Base-by-base conservation (phyloP, 2,329 filamentous ascomycete species). In the Periglandula ipomoeae region DNA sequence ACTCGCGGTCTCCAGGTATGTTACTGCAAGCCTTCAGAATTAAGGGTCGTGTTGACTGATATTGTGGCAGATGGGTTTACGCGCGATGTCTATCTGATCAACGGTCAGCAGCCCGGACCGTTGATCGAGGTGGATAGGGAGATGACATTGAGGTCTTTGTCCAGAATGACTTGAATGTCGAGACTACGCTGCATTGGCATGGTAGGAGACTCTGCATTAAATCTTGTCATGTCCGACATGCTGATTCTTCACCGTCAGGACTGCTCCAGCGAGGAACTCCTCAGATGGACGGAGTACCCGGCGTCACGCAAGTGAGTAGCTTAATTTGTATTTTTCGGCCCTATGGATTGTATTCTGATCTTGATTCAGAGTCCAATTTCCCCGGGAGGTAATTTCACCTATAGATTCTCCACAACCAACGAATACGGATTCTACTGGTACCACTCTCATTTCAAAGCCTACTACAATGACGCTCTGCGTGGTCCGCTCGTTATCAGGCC, bases 31-130 rank as follows among this genome's bases (percentile, higher is more conserved):
- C n/a, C n/a, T n/a, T n/a, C n/a, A n/a, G n/a, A n/a, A n/a, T n/a
- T n/a, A n/a, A n/a, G n/a, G n/a, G n/a, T n/a, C n/a, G 37, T 17
- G 20, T n/a, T 10, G n/a, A n/a, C 38, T 34, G 19, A 22, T 13
- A 43, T 38, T 30, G n/a, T 9, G 5, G 6, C 22, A 49, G 48
- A 49, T 26, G 48, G 42, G 17, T 46, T 46, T 13, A 41, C 45
- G 35, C 30, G 48, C 35, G 50, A 51, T 23, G 52, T 53, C 39
- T 50, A 52, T 41, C 47, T 51, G 30, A 43, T 48, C 38, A 53
- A 53, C 37, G 50, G 47, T 23, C 50, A 48, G 35, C 52, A 53
- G 19, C 52, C 52, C 23, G 49, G 52, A 11, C 49, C 52, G n/a
- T 43, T 50, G 26, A 53, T 50, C 9, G 47, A 48, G 19, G 47